Evolutionary conservation across 345 rosid genomes (phyloP).

Genomic region (Barbarea vulgaris): DNA sequence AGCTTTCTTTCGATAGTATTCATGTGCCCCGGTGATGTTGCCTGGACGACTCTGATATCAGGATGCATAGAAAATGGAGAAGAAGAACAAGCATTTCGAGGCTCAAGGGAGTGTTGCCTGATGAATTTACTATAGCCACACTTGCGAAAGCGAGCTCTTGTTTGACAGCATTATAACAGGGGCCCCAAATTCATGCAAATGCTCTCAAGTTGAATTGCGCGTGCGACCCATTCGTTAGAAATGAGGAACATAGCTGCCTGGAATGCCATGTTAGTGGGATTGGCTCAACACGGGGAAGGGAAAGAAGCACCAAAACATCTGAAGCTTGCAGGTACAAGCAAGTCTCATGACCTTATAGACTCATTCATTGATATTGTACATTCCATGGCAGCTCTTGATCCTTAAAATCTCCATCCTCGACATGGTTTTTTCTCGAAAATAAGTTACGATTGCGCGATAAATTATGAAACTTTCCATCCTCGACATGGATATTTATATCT

Average conservation of each 20-base stretch:
- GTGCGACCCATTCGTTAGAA: constrained; percentile 48
- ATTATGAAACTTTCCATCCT: no score
- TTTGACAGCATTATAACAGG: constrained; percentile 62
- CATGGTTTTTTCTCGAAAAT: no score
- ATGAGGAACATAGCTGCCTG: constrained; percentile 44
- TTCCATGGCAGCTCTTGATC: no score
- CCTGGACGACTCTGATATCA: constrained; percentile 75
- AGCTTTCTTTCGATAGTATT: constrained; percentile 47
- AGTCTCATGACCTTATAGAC: no score
- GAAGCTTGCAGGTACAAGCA: no score
- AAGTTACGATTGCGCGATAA: no score
- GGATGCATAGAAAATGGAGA: constrained; percentile 71
- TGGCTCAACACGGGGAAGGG: constrained; percentile 61
- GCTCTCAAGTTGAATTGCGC: constrained; percentile 53
- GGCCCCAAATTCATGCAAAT: constrained; percentile 66
- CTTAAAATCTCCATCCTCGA: no score
- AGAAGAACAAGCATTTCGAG: constrained; percentile 58
- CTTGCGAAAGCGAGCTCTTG: constrained; percentile 65
- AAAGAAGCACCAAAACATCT: constrained; percentile 62
- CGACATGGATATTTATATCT: no score
- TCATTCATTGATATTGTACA: no score
- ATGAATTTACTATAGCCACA: constrained; percentile 64
- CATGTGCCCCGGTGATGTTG: constrained; percentile 56
- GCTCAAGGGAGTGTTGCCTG: constrained; percentile 54
- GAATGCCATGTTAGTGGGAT: constrained; percentile 62